Evolutionary conservation across 1,284 basidiomycete species (phyloP).

Genomic region (Trichosporon coremiiforme): DNA sequence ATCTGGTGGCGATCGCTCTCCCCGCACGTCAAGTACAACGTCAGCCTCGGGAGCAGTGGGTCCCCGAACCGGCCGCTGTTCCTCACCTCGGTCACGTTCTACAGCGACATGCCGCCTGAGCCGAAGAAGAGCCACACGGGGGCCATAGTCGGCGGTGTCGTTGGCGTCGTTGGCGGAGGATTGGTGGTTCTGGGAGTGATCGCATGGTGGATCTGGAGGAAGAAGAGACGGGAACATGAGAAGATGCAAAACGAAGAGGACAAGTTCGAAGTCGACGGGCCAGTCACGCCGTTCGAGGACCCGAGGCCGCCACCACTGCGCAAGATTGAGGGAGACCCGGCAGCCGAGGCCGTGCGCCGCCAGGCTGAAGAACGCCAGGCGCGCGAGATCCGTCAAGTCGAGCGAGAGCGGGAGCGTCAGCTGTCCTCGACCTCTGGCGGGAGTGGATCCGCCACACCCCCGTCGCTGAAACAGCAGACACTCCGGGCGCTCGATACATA

Average conservation of each 20-base stretch:
- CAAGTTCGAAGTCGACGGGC: not conserved
- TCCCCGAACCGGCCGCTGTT: not conserved
- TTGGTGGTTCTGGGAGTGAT: not conserved
- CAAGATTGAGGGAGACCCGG: not conserved
- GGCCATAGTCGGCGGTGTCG: slow-evolving; percentile 8
- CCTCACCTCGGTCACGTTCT: not conserved
- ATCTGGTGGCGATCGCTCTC: not conserved
- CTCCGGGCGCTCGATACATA: not conserved
- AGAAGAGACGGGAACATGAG: not conserved
- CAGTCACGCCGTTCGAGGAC: not conserved
- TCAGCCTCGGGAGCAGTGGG: not conserved
- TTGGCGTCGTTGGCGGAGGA: not conserved
- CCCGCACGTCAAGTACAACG: not conserved
- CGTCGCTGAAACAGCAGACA: not conserved
- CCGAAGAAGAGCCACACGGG: not conserved
- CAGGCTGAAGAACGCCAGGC: not conserved
- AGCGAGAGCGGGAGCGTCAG: not conserved
- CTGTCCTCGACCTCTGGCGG: not conserved
- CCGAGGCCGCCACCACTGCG: not conserved
- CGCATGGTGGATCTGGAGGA: not conserved
- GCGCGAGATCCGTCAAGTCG: not conserved
- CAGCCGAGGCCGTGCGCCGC: not conserved
- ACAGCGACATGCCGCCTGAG: not conserved
- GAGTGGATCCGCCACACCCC: not conserved
- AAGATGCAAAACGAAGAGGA: not conserved